Conservation (phyloP, 192 early-diverging fungal genomes). For the Backusella parvicylindrica region DNA sequence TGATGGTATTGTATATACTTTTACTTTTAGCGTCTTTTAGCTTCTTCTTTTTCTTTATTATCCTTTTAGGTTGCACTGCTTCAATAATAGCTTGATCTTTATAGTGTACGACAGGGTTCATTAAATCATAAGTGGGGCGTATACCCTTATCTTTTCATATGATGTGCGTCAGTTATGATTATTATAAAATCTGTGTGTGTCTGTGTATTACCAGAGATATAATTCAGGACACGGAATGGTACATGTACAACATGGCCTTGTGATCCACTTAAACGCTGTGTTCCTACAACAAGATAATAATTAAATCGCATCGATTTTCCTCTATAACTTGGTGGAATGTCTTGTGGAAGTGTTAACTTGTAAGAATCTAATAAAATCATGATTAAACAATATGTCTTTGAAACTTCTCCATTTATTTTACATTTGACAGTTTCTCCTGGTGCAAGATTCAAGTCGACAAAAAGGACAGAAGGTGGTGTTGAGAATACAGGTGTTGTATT, state of each 20-base stretch:
- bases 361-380: slow-evolving; percentile 45
- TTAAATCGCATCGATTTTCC: slow-evolving; percentile 64
- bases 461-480: slow-evolving; percentile 78
- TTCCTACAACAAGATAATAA: slow-evolving; percentile 66
- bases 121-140: slow-evolving; percentile 64
- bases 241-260: slow-evolving; percentile 56
- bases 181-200: background rate
- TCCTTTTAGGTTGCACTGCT: slow-evolving; percentile 25
- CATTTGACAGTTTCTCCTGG: slow-evolving; percentile 71
- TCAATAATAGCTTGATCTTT: slow-evolving; percentile 61
- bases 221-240: slow-evolving; percentile 65
- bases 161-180: background rate
- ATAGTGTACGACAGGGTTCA: slow-evolving; percentile 66
- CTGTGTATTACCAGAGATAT: slow-evolving; percentile 36
- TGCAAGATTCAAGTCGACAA: slow-evolving; percentile 62
- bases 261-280: slow-evolving; percentile 43
- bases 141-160: slow-evolving; percentile 52
- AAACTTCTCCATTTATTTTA: slow-evolving; percentile 30
- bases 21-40: background rate
- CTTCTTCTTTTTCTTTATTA: slow-evolving; percentile 29
- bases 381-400: background rate
- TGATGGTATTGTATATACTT: background rate
- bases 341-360: slow-evolving; percentile 52
- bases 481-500: slow-evolving; percentile 64
- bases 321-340: slow-evolving; percentile 64